These are phyloP conservation scores for Chlorella vulgaris DNA, from an alignment of 139 green algal genomes.

Conservation along the genomic window DNA sequence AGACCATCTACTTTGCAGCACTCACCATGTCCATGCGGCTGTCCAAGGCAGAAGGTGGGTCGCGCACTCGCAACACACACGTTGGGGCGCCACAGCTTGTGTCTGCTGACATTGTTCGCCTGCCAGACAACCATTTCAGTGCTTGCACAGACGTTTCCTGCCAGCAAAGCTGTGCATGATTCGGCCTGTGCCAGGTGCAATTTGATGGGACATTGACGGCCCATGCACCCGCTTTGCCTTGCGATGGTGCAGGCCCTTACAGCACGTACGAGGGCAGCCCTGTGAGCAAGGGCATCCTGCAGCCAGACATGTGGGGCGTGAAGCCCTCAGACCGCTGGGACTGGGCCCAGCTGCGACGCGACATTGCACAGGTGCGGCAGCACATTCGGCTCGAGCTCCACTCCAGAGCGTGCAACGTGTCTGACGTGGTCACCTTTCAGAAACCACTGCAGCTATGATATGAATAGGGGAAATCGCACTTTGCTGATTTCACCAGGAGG, in stretches of 20 bases:
- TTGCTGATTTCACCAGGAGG: too few species aligned
- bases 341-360: slow-evolving; percentile 80
- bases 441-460: too few species aligned
- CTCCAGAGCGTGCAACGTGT: too few species aligned
- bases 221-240: too few species aligned
- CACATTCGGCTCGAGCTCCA: too few species aligned
- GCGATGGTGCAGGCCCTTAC: slow-evolving; percentile 82
- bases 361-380: slow-evolving; percentile 67
- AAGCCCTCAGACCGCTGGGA: slow-evolving; percentile 78
- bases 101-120: too few species aligned
- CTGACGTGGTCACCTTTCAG: too few species aligned
- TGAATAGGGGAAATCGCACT: too few species aligned
- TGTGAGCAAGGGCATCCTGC: slow-evolving; percentile 83
- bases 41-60: slow-evolving; percentile 56
- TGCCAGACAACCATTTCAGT: too few species aligned
- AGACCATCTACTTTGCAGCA: slow-evolving; percentile 95
- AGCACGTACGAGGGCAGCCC: slow-evolving; percentile 87
- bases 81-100: neutral
- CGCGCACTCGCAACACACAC: too few species aligned
- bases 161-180: neutral
- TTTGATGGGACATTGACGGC: neutral
- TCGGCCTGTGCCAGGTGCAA: neutral
- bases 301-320: slow-evolving; percentile 98
- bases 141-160: neutral
- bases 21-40: slow-evolving; percentile 84